Conservation (phyloP, 1,284 basidiomycete species). For the Coniferiporia sulphurascens region DNA sequence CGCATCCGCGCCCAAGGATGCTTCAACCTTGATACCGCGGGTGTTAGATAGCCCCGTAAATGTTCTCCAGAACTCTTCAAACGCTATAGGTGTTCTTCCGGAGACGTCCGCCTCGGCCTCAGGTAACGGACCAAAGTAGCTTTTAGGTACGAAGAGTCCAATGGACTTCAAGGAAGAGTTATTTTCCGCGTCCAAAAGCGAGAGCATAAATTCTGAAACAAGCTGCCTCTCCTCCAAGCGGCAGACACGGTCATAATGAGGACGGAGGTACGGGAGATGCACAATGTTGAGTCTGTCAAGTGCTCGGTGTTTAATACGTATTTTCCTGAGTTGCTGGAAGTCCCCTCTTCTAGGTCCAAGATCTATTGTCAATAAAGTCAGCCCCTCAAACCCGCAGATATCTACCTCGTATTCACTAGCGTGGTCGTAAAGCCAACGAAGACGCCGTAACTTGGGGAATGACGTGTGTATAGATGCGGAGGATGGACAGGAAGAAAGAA, state of each 20-base stretch:
- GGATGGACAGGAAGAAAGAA: background rate
- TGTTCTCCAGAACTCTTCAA: slow-evolving; percentile 3
- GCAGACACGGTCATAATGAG: background rate
- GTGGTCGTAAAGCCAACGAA: background rate
- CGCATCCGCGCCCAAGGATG: slow-evolving; percentile 12
- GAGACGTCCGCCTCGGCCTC: background rate
- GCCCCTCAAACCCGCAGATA: background rate
- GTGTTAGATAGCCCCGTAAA: slow-evolving; percentile 3
- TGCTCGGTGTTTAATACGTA: background rate
- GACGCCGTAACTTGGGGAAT: background rate
- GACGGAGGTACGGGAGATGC: background rate
- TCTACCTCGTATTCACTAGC: background rate
- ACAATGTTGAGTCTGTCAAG: background rate
- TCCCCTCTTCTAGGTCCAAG: background rate
- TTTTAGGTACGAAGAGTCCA: slow-evolving; percentile 12
- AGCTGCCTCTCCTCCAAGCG: background rate
- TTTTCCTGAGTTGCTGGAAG: background rate
- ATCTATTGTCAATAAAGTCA: background rate
- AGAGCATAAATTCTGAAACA: slow-evolving; percentile 5
- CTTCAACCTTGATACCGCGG: slow-evolving; percentile 6
- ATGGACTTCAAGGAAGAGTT: slow-evolving; percentile 7
- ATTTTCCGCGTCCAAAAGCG: slow-evolving; percentile 2
- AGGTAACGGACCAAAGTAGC: slow-evolving; percentile 1
- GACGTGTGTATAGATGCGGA: background rate
- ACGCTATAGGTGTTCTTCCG: background rate